These are phyloP conservation scores for Tuber magnatum DNA, from an alignment of 495 filamentous ascomycete genomes.

Conservation along the genomic window DNA sequence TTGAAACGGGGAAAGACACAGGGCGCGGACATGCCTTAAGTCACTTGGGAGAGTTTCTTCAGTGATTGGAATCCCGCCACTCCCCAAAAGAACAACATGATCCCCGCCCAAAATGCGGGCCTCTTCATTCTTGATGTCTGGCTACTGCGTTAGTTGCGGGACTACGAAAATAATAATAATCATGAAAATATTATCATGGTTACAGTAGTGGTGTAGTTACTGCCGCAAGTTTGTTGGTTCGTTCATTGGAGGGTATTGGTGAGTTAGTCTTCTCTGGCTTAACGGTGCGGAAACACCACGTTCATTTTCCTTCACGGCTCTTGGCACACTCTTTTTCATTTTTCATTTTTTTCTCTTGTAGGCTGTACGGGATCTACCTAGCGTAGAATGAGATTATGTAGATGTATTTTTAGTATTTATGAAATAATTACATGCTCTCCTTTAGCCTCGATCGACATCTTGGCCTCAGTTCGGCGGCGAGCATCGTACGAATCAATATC, in stretches of 20 bases:
- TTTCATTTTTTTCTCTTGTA: background rate
- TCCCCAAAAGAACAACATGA: background rate
- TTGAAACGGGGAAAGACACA: constrained; percentile 14
- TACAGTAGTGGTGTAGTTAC: background rate
- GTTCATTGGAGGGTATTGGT: background rate
- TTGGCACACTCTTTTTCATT: background rate
- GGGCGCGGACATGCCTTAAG: background rate
- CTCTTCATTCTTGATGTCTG: background rate
- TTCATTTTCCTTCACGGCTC: background rate
- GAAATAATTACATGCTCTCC: background rate
- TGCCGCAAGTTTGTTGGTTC: background rate
- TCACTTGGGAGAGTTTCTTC: background rate
- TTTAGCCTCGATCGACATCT: background rate
- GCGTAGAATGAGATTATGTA: background rate
- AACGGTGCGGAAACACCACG: background rate
- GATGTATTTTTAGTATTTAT: background rate
- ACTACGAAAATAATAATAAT: background rate
- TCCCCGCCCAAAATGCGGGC: background rate
- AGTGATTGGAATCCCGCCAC: background rate
- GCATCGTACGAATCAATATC: background rate
- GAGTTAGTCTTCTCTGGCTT: background rate
- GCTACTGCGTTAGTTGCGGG: background rate
- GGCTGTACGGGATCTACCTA: background rate
- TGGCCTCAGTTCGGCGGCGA: background rate
- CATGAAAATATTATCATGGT: background rate